Evolutionary conservation across 1,139 yeast species (phyloP), one percentile per base, ranked within the genome.

Genomic region (Hyphopichia buzzinii): DNA sequence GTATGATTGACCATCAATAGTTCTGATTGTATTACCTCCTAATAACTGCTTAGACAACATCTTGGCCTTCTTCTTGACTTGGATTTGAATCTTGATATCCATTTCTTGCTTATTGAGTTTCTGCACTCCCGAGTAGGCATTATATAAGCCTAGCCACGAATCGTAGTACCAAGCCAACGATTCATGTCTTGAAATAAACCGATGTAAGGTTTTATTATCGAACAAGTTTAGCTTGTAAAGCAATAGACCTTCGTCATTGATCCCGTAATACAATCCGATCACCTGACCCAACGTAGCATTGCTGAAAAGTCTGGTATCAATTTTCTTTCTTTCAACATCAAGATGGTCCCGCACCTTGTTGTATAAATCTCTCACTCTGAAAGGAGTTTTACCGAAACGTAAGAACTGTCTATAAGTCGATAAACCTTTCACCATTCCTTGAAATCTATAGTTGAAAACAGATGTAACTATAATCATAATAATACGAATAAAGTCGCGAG

Each of bases 311-410:
- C 44, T 39, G 6, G 47, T 30, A 16, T 44, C 40, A 21, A 47
- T 34, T n/a, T 39, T 38, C n/a, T 43, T 39, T 5, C 35, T 8
- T 26, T 47, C 41, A 17, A 36, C 3, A 16, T 29, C 31, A 24
- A 23, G 29, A 29, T 38, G 30, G 8, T 17, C 21, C 17, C 16
- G 22, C 17, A 68, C 29, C 41, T 59, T 64, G 15, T 39, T 41
- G 22, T 49, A 29, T 11, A 71, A 43, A 25, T 54, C 56, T 36
- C 66, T 50, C 4, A 77, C 34, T 42, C 84, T 65, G 55, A 82
- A 80, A 2, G 89, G 89, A 11, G 86, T 72, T 37, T 81, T 79
- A 30, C 92, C 92, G 45, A 83, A 82, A 48, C 94, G 67, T 42
- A 84, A 61, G 41, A 81, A 71, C 51, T 82, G 89, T 55, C 94